Base-by-base conservation (phyloP, 495 filamentous ascomycete species). In the Glonium stellatum region DNA sequence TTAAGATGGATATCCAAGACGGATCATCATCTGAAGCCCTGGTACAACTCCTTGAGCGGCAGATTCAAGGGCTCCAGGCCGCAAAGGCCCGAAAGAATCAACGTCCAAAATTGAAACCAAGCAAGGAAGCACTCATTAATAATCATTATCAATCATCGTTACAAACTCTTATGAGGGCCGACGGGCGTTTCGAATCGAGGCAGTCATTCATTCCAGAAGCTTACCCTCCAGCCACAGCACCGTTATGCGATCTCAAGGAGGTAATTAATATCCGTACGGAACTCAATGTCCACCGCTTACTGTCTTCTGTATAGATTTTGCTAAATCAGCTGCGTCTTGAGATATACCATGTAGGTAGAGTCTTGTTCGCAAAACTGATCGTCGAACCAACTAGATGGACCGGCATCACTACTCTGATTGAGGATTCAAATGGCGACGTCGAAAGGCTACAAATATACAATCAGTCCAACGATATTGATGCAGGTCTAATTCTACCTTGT, bases 351-450 rank as follows among this genome's bases (percentile, higher is more conserved):
- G 49, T 59, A 4, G 61, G 61, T 23, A 64, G 4, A 4, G 35
- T 4, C 25, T 23, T 64, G 1, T 27, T 64, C 25, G 10, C 62
- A 3, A 41, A 59, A 3, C 5, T 37, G 12, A 62, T 62, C 23
- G 62, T 48, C 8, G 36, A 37, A 5, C 58, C 60, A 18, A 2
- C 23, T 23, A 21, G 64, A 9, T 76, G 75, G 35, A 77, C 76
- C 1, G 76, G 72, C 0, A 69, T 78, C 0, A 74, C 76, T 55
- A 70, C 69, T 39, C 63, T 83, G 0, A 72, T 79, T 8, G 78
- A 83, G 53, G 82, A 85, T 63, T 78, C 78, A 55, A 66, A 71
- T 10, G 73, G 68, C 0, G 69, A 75, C 42, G 80, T 73, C 23
- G 67, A 78, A 34, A 71, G 72, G 66, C 35, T 83, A 34, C 72